Evolutionary conservation across 2,329 filamentous ascomycete genomes (phyloP), one percentile per base, ranked within the genome.

Genomic region (Aspergillus novoparasiticus): DNA sequence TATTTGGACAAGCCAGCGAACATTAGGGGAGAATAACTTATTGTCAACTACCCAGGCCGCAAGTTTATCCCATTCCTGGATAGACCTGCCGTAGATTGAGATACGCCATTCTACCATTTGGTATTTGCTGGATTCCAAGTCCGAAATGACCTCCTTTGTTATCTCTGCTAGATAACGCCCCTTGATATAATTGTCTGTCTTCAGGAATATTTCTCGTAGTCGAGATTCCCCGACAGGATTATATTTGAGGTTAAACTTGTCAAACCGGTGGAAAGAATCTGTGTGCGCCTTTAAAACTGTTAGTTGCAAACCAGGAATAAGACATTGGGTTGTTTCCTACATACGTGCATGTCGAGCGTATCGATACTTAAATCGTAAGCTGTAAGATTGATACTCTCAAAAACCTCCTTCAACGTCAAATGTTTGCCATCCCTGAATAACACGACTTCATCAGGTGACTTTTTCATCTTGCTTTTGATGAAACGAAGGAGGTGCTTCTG

Each of bases 391-490:
- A 99, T 97, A 80, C 93, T 97, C 72, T 97, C 90, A 78, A 99
- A 99, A 0, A 99, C 95, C 79, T 99, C 92, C 62, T 88, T 89
- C 64, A 99, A 81, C 0, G 95, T 98, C 70, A 99, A 83, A 78
- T 96, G 88, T 78, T 94, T 96, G 64, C 91, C 94, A 77, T 99
- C 95, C 74, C 95, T 87, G 78, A 89, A 96, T 51, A 99, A 86
- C 8, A 99, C 95, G 36, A 95, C 88, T 80, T 99, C 95, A 72
- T 98, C 92, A 0, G 94, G 93, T 21, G 87, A 95, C 79, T 97
- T 99, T 86, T 97, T 98, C 93, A 99, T 97, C 81, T 99, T 99
- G 80, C 93, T 97, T 81, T 99, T 99, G 83, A 99, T 99, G 80
- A 99, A 99, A 60, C 95, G 92, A 64, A 99, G 83, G 62, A 99